A percentile compares a stretch with the other conserved stretches of the same genome.
Evolutionary conservation across 1,139 yeast species (phyloP).

Genomic region (Magnusiomyces suaveolens): DNA sequence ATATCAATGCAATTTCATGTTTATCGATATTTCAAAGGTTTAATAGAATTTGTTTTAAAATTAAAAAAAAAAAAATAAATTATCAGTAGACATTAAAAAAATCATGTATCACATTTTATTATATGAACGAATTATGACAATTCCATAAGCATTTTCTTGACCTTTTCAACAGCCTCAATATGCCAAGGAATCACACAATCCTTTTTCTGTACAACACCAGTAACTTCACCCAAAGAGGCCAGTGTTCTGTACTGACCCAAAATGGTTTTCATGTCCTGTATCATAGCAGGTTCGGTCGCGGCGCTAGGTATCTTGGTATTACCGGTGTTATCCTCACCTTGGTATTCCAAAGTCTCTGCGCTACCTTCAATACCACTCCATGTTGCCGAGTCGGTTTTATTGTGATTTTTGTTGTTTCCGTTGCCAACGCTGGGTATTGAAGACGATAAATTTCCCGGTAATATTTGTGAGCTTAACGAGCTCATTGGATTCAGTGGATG

Average conservation of each 20-base stretch:
- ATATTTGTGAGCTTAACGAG: neutral
- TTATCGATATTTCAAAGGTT: no score
- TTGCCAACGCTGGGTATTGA: neutral
- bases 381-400: neutral
- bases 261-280: conserved; percentile 40
- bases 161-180: conserved; percentile 61
- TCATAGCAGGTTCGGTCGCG: neutral
- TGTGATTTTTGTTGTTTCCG: no score
- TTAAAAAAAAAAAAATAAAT: no score
- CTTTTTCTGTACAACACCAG: conserved; percentile 34
- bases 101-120: no score
- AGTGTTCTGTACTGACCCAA: conserved; percentile 60
- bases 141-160: conserved; percentile 27
- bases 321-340: neutral
- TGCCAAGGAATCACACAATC: conserved; percentile 69
- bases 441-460: neutral
- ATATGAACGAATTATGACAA: conserved; percentile 13
- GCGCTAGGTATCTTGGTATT: conserved; percentile 29
- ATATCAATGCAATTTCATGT: no score
- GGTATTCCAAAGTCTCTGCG: neutral
- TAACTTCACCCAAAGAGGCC: conserved; percentile 42
- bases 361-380: no score
- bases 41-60: no score
- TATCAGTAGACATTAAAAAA: no score
- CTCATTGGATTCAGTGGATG: neutral